phyloP scores from a whole-genome alignment of 345 rosid genomes.

The Eucalyptus decipiens region DNA sequence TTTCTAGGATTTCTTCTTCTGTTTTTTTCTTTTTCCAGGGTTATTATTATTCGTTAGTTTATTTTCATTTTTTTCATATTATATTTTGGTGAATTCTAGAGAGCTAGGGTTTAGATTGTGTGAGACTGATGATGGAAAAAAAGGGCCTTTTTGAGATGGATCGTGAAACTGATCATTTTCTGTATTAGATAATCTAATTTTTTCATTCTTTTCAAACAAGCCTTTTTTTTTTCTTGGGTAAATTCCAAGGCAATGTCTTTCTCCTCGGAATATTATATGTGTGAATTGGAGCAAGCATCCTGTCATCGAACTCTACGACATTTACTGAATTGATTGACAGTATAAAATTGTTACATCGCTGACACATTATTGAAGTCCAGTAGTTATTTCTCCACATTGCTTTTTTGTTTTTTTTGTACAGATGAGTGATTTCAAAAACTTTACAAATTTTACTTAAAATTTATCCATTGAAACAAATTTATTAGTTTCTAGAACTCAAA shows the following conservation, averaged over 20 bases:
- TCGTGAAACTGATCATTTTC: background rate
- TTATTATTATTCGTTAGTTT: background rate
- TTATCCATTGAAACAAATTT: background rate
- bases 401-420: too few species aligned
- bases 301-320: background rate
- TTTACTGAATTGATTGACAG: background rate
- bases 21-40: background rate
- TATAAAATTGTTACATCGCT: background rate
- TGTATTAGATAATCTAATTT: background rate
- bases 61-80: background rate
- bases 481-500: background rate
- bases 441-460: background rate
- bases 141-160: background rate
- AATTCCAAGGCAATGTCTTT: background rate
- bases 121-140: background rate
- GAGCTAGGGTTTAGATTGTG: background rate
- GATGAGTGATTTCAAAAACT: background rate
- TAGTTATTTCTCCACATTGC: background rate
- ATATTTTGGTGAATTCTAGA: background rate
- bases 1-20: background rate
- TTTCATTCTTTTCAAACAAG: background rate
- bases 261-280: background rate
- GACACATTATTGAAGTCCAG: background rate
- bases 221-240: background rate
- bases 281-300: background rate